Base-by-base conservation (phyloP, 805 yeast genomes). In the Trichomonascus vanleenenianus region DNA sequence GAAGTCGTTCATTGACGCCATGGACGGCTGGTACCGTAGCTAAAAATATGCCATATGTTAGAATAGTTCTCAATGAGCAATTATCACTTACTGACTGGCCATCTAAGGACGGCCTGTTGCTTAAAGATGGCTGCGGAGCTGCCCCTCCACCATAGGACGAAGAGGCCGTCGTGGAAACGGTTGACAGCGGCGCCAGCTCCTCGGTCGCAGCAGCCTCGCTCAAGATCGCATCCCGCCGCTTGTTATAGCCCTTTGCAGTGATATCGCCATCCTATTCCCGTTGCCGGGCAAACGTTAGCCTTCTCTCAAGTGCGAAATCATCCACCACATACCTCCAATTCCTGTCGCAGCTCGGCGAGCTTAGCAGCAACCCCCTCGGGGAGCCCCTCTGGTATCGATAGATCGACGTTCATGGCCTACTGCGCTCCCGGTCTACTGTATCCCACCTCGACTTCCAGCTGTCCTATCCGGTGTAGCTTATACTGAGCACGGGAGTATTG, bases 191-290 rank as follows among this genome's bases (percentile, higher is more conserved):
- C 15, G 19, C 42, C 39, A 39, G 46, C 14, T 43, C 44, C 5
- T 41, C 33, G 15, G 39, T 31, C 39, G 43, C 41, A 40, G 45
- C 43, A 4, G 42, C 56, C 47, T 50, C 37, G 37, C 59, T 45
- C 22, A 73, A 58, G 16, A 76, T 56, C 50, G 59, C 65, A 37
- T 66, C 72, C 48, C 85, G 64, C 50, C 79, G 81, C 53, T 75
- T 81, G 37, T 70, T 66, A 58, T 80, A 84, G 1, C 93, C 91
- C 57, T 83, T 84, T 40, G 74, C 81, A 0, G 93, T 83, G 46
- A 84, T 66, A 47, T 80, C 81, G 1, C 87, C 91, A 31, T 83
- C 88, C 52, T 67, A 36, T 11, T 34, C 16, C 25, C 30, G 45
- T 40, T 18, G 31, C 4, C 31, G 38, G 14, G 9, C 12, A 11